A percentile compares a stretch with the other conserved stretches of the same genome.
Conservation (phyloP, 139 green algal genomes). For the Haematococcus lacustris region DNA sequence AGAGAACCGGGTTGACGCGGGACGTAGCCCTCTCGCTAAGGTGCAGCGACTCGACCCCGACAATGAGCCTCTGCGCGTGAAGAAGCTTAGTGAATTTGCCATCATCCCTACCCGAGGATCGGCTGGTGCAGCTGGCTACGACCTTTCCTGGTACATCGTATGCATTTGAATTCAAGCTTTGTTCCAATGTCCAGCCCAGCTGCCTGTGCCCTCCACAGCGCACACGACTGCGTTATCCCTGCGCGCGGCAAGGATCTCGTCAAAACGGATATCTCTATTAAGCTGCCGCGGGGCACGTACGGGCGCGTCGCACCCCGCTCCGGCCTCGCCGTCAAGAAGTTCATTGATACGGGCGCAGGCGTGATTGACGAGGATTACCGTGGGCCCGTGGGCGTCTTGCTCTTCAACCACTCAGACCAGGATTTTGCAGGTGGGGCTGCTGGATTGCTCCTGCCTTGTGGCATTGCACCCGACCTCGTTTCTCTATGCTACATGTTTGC, state of each 20-base stretch:
- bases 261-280: conserved; percentile 83
- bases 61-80: conserved; percentile 62
- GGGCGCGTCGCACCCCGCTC: conserved; percentile 90
- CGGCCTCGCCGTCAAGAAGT: conserved; percentile 91
- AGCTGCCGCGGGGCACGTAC: conserved; percentile 85
- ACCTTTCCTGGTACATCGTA: conserved; percentile 70
- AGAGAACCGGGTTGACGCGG: too few relatives aligned
- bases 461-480: too few relatives aligned
- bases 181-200: neutral
- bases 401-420: conserved; percentile 92
- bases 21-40: too few relatives aligned
- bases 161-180: neutral
- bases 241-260: conserved; percentile 79
- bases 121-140: conserved; percentile 83
- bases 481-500: too few relatives aligned
- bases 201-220: conserved; percentile 44
- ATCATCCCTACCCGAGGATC: conserved; percentile 78
- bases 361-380: conserved; percentile 98
- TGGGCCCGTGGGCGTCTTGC: conserved; percentile 85
- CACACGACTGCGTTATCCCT: conserved; percentile 75
- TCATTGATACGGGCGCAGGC: conserved; percentile 92
- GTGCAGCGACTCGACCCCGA: too few relatives aligned
- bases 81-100: conserved; percentile 76
- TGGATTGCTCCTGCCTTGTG: neutral
- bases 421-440: conserved; percentile 68